These are phyloP conservation scores for grape (Vitis vinifera) DNA, from an alignment of 164 flowering plant species.

Conservation along the genomic window DNA sequence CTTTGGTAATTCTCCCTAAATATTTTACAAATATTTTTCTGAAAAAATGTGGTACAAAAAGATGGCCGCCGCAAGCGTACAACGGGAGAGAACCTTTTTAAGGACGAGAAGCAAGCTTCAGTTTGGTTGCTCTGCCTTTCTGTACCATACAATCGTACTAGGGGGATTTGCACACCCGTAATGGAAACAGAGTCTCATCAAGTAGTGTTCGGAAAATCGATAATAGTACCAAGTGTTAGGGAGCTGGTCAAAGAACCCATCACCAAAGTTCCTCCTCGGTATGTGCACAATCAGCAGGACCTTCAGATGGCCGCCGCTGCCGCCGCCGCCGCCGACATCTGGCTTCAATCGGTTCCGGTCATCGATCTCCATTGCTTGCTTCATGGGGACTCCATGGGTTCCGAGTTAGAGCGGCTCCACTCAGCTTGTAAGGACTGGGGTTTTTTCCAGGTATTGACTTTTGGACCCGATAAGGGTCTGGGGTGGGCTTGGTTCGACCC, in stretches of 20 bases:
- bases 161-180: no score
- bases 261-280: conserved; percentile 35
- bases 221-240: conserved; percentile 49
- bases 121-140: no score
- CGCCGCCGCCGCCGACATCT: neutral
- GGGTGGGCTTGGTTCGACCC: no score
- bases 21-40: no score
- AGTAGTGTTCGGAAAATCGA: conserved; percentile 33
- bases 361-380: conserved; percentile 34
- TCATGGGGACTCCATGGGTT: conserved; percentile 8
- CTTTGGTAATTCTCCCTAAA: no score
- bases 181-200: no score
- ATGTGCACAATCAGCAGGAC: conserved; percentile 28
- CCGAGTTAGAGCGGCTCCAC: conserved; percentile 39
- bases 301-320: neutral
- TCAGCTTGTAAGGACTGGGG: conserved; percentile 46
- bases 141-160: no score
- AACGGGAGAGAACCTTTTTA: no score
- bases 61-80: no score
- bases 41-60: no score
- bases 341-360: conserved; percentile 22
- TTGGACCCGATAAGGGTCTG: no score
- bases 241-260: conserved; percentile 39
- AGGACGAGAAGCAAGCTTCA: no score
- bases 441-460: conserved; percentile 36